phyloP scores from a whole-genome alignment of 2,329 filamentous ascomycete genomes.

The Hymenoscyphus albidus region DNA sequence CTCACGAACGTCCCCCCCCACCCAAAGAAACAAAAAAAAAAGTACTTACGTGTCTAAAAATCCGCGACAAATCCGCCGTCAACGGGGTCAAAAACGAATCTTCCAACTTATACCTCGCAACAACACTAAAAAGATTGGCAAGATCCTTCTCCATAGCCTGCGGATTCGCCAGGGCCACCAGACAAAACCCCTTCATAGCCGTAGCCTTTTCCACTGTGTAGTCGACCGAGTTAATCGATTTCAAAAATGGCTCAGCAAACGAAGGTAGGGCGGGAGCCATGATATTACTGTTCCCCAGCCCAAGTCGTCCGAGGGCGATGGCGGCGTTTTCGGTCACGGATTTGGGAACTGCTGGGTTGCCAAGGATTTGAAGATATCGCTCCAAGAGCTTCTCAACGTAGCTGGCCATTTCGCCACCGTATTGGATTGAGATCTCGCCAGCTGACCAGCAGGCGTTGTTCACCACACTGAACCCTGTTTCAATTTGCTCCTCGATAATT shows the following conservation, averaged over 20 bases:
- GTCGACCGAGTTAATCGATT: slow-evolving; percentile 76
- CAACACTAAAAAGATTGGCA: slow-evolving; percentile 75
- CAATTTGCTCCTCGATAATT: slow-evolving; percentile 73
- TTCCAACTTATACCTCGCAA: slow-evolving; percentile 69
- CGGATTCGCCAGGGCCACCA: slow-evolving; percentile 80
- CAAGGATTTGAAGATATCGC: slow-evolving; percentile 76
- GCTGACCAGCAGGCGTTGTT: slow-evolving; percentile 99
- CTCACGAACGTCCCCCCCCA: too few relatives aligned
- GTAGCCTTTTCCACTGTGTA: slow-evolving; percentile 92
- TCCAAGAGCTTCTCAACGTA: slow-evolving; percentile 75
- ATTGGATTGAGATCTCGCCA: slow-evolving; percentile 84
- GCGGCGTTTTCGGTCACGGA: slow-evolving; percentile 92
- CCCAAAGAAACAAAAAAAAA: not conserved
- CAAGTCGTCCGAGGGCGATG: slow-evolving; percentile 84
- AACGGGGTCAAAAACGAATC: slow-evolving; percentile 44
- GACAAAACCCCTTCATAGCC: slow-evolving; percentile 85
- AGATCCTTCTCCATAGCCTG: slow-evolving; percentile 87
- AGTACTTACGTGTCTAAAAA: slow-evolving; percentile 32
- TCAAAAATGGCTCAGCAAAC: slow-evolving; percentile 79
- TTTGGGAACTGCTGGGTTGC: slow-evolving; percentile 78
- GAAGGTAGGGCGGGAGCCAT: slow-evolving; percentile 74
- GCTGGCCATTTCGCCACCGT: slow-evolving; percentile 69
- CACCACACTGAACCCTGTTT: slow-evolving; percentile 83
- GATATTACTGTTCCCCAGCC: slow-evolving; percentile 70
- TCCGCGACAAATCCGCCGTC: slow-evolving; percentile 32